Conservation (phyloP, 495 filamentous ascomycete genomes). For the Penicillium arizonense region DNA sequence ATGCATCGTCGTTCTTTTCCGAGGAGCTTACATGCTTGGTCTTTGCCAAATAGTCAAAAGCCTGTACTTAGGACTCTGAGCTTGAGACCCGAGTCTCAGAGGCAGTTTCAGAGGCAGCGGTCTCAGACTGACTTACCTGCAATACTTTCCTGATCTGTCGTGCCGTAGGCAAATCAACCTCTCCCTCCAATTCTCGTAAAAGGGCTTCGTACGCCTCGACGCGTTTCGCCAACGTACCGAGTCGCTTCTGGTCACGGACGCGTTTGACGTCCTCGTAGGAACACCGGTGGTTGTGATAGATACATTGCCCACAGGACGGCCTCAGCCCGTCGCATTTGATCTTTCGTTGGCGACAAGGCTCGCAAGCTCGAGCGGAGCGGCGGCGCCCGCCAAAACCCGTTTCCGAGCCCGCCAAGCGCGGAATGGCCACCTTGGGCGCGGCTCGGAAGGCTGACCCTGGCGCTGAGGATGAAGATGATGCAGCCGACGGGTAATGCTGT, state of each 20-base stretch:
- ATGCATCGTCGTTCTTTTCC: slow-evolving; percentile 5
- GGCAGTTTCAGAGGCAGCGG: neutral
- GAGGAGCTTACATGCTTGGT: slow-evolving; percentile 3
- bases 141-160: slow-evolving; percentile 34
- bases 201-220: slow-evolving; percentile 47
- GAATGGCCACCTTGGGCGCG: slow-evolving; percentile 33
- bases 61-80: neutral
- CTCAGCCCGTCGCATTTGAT: slow-evolving; percentile 58
- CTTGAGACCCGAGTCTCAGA: neutral
- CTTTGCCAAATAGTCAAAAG: slow-evolving; percentile 3
- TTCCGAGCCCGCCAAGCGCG: slow-evolving; percentile 15
- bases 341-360: slow-evolving; percentile 69
- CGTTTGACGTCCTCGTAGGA: slow-evolving; percentile 57
- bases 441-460: neutral
- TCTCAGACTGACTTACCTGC: slow-evolving; percentile 24
- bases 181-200: slow-evolving; percentile 33
- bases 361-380: slow-evolving; percentile 59
- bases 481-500: neutral
- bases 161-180: slow-evolving; percentile 28
- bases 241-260: slow-evolving; percentile 52
- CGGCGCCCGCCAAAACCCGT: slow-evolving; percentile 15
- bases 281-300: slow-evolving; percentile 47
- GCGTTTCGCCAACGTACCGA: slow-evolving; percentile 36
- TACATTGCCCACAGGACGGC: slow-evolving; percentile 55
- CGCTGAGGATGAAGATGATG: neutral